A percentile compares a stretch with the other conserved stretches of the same genome.
These are phyloP conservation scores for Mycena leptocephala DNA, from an alignment of 768 basidiomycete species.

Conservation along the genomic window DNA sequence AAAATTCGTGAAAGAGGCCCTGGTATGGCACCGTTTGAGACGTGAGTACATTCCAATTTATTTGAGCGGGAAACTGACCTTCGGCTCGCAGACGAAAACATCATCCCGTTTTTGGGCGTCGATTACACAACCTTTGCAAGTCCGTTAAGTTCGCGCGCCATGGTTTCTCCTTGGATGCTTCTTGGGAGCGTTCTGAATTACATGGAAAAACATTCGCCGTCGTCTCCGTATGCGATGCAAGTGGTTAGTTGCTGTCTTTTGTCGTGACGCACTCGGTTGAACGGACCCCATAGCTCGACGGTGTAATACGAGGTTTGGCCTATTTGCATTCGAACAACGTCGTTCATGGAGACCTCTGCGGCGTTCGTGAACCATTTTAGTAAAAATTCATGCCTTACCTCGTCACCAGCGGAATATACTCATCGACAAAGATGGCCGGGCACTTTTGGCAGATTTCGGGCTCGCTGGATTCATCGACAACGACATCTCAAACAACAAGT, in stretches of 20 bases:
- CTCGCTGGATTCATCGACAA: neutral
- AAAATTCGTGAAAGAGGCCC: neutral
- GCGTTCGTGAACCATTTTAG: neutral
- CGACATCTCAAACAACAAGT: neutral
- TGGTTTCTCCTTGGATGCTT: too few species aligned
- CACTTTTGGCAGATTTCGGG: constrained; percentile 1
- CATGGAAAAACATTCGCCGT: neutral
- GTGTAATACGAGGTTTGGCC: neutral
- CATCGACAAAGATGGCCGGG: neutral
- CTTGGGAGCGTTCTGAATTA: neutral
- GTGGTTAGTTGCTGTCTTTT: neutral
- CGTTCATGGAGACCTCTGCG: too few species aligned
- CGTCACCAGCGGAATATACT: constrained; percentile 16
- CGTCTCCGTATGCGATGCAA: neutral
- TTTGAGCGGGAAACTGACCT: too few species aligned
- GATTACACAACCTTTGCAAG: too few species aligned
- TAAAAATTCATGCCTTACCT: neutral
- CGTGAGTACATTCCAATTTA: too few species aligned
- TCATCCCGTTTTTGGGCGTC: too few species aligned
- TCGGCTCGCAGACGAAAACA: too few species aligned
- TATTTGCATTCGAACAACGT: neutral
- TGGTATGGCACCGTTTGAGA: constrained; percentile 2
- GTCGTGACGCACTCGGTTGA: neutral
- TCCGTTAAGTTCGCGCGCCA: too few species aligned
- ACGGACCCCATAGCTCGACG: neutral